phyloP scores from a whole-genome alignment of 2,329 filamentous ascomycete genomes.

The Albifimbria verrucaria region DNA sequence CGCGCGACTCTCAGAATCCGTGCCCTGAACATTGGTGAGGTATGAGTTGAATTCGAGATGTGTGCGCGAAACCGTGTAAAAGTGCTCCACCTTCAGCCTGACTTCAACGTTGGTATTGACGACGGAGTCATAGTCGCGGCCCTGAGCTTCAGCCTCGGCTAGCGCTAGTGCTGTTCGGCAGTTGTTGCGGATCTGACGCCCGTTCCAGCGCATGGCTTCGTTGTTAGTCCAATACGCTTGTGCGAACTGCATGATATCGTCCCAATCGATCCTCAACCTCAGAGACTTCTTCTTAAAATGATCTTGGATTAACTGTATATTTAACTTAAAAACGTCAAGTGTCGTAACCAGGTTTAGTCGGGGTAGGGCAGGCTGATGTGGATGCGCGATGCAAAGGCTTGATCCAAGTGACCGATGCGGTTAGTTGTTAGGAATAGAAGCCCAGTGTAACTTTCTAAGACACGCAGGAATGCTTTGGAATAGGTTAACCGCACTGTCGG shows the following conservation, averaged over 20 bases:
- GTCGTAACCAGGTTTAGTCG: constrained; percentile 16
- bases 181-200: constrained; percentile 27
- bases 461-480: constrained; percentile 30
- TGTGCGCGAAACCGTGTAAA: constrained; percentile 14
- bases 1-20: not conserved
- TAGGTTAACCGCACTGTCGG: not conserved
- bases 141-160: constrained; percentile 28
- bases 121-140: constrained; percentile 7
- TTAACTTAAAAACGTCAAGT: constrained; percentile 21
- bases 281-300: constrained; percentile 5
- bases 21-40: constrained; percentile 9
- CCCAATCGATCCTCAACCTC: constrained; percentile 15
- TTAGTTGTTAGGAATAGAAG: constrained; percentile 44
- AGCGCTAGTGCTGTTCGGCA: constrained; percentile 28
- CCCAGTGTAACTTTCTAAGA: constrained; percentile 36
- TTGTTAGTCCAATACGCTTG: constrained; percentile 1
- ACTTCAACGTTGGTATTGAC: constrained; percentile 8
- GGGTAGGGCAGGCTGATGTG: constrained; percentile 34
- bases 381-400: constrained; percentile 37
- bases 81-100: constrained; percentile 10
- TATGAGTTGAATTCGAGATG: constrained; percentile 19
- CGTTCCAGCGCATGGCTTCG: constrained; percentile 24
- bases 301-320: constrained; percentile 16
- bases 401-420: constrained; percentile 39
- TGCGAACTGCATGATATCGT: constrained; percentile 16